A percentile compares a stretch with the other conserved stretches of the same genome.
Conservation (phyloP, 1,284 basidiomycete species). For the Acaromyces ingoldii region DNA sequence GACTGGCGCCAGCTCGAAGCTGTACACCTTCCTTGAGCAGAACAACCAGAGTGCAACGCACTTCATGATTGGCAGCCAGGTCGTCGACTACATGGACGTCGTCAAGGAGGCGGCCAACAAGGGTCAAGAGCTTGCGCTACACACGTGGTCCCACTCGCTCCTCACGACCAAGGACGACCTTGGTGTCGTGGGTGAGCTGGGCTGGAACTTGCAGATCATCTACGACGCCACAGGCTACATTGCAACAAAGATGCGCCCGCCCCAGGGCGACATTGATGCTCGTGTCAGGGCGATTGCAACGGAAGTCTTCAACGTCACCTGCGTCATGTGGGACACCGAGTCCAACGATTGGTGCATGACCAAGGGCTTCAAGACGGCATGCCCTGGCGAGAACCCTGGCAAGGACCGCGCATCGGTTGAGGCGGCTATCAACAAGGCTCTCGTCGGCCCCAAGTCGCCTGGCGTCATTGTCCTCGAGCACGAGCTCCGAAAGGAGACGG, state of each 20-base stretch:
- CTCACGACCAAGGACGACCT: slow-evolving; percentile 66
- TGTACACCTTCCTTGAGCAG: slow-evolving; percentile 17
- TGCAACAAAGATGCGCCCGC: slow-evolving; percentile 10
- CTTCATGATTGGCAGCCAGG: slow-evolving; percentile 19
- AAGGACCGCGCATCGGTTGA: slow-evolving; percentile 16
- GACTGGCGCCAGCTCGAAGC: neutral
- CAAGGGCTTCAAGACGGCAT: slow-evolving; percentile 15
- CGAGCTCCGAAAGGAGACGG: slow-evolving; percentile 64
- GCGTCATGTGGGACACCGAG: slow-evolving; percentile 66
- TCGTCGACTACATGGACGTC: slow-evolving; percentile 2
- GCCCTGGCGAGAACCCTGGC: slow-evolving; percentile 25
- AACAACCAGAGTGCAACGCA: slow-evolving; percentile 37
- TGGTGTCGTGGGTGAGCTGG: slow-evolving; percentile 14
- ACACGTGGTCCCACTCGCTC: slow-evolving; percentile 57
- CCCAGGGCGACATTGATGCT: slow-evolving; percentile 18
- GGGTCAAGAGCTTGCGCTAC: slow-evolving; percentile 49
- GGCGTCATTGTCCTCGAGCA: slow-evolving; percentile 80
- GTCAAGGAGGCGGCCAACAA: slow-evolving; percentile 5
- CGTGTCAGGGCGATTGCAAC: slow-evolving; percentile 64
- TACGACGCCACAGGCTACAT: slow-evolving; percentile 16
- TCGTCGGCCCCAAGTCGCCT: slow-evolving; percentile 52
- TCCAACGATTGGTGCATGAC: slow-evolving; percentile 14
- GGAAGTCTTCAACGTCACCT: slow-evolving; percentile 57
- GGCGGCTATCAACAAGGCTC: slow-evolving; percentile 7
- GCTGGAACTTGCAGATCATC: slow-evolving; percentile 22